Evolutionary conservation across 208 protist genomes (phyloP).

Genomic region (Zelonia costaricensis): DNA sequence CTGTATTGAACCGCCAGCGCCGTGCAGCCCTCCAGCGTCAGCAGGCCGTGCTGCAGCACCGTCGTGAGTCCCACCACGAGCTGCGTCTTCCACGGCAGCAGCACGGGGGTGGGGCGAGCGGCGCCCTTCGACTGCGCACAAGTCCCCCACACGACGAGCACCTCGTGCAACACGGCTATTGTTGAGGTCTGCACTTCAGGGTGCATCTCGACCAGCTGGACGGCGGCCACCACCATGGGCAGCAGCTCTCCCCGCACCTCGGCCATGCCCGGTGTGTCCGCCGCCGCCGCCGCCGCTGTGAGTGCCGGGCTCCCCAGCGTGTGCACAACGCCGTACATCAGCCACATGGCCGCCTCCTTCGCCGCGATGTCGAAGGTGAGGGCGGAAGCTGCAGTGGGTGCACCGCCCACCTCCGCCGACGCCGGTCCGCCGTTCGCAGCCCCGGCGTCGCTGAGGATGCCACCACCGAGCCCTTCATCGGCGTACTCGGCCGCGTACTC

Average conservation of each 20-base stretch:
- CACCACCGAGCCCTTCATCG: constrained; percentile 5
- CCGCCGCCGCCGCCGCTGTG: not conserved
- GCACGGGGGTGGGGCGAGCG: constrained; percentile 21
- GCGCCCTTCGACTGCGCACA: constrained; percentile 11
- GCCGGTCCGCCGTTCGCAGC: not conserved
- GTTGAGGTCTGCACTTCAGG: constrained; percentile 57
- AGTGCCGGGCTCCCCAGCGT: not conserved
- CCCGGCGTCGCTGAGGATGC: constrained; percentile 17
- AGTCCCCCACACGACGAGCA: constrained; percentile 30
- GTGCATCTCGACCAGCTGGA: constrained; percentile 57
- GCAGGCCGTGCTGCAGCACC: constrained; percentile 55
- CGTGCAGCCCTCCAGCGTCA: constrained; percentile 41
- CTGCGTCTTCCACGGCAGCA: constrained; percentile 55
- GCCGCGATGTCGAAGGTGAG: constrained; percentile 42
- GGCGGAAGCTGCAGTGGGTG: not conserved
- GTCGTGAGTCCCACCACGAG: constrained; percentile 52
- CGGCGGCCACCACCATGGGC: constrained; percentile 46
- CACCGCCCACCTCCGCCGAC: not conserved
- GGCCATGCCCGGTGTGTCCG: not conserved
- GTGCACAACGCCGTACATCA: constrained; percentile 30
- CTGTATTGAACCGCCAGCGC: constrained; percentile 53
- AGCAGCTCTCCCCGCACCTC: constrained; percentile 29
- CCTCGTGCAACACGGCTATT: constrained; percentile 35
- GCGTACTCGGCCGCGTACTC: constrained; percentile 17
- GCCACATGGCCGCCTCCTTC: constrained; percentile 44